Evolutionary conservation across 176 grass and related monocot species (phyloP), one percentile per base, ranked within the genome.

Genomic region (Carex parvula): DNA sequence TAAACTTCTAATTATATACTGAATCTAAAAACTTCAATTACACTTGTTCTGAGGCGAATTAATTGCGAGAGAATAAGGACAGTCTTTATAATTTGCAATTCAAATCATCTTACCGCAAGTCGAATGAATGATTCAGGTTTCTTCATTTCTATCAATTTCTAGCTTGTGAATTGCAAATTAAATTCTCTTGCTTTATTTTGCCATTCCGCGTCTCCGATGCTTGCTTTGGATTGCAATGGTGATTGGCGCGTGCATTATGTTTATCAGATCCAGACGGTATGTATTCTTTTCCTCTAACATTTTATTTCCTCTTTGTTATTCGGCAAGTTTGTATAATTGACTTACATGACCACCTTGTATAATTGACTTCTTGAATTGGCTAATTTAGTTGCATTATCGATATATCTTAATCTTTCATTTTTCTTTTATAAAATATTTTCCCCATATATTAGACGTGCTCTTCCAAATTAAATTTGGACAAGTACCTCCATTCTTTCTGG

Each of bases 201-300:
- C 22, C 5, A 57, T 57, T 56, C 12, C 7, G 24, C n/a, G 50
- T 26, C 52, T 30, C 26, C 15, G 73, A 3, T 52, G 70, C 20
- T 73, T 20, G 42, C 70, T 73, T 78, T 32, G 73, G 73, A 78
- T 56, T 78, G 52, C 52, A 33, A 57, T 55, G 65, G 53, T 46
- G 53, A 30, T 82, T 84, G 26, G 21, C 26, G 15, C 35, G 10
- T 60, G 56, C 37, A 55, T 81, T 70, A 18, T 48, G 8, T 65
- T 22, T 59, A 42, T 58, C 85, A 87, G 85, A 87, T 87, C 85
- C 85, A 26, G 60, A 87, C 17, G 80, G 86, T 87, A 26, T 26
- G 26, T 46, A 15, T 58, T 61, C 0, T 58, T 64, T 13, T 70
- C 50, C 33, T 29, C n/a, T 67, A 37, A 8, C 18, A 30, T 77